These are phyloP conservation scores for Tolypocladium ophioglossoides DNA, from an alignment of 2,329 filamentous ascomycete genomes.

Conservation along the genomic window DNA sequence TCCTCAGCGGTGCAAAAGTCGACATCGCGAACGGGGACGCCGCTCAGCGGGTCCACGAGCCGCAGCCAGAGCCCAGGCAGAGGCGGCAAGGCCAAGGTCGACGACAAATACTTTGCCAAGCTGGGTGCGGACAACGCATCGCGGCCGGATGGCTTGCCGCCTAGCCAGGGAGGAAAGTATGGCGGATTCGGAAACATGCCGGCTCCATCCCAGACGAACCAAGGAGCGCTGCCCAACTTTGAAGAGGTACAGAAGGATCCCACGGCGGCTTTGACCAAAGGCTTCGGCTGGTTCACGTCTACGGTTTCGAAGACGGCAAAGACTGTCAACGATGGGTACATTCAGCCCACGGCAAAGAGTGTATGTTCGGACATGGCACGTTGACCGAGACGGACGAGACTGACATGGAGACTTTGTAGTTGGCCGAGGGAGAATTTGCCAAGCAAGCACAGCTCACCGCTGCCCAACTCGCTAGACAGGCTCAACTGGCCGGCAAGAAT, in stretches of 20 bases:
- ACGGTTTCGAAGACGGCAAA: conserved; percentile 87
- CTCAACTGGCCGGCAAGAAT: conserved; percentile 59
- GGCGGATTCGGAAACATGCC: conserved; percentile 78
- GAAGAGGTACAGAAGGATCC: conserved; percentile 90
- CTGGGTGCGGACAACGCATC: conserved; percentile 76
- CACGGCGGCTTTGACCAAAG: conserved; percentile 76
- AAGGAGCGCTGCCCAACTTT: conserved; percentile 50
- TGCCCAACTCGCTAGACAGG: conserved; percentile 54
- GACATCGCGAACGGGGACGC: conserved; percentile 28
- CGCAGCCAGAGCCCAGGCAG: conserved; percentile 28
- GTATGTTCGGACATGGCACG: conserved; percentile 10
- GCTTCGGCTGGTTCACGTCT: conserved; percentile 87
- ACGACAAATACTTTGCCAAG: conserved; percentile 84
- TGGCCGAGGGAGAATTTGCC: conserved; percentile 71
- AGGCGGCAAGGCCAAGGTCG: conserved; percentile 46
- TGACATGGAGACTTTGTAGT: conserved; percentile 32
- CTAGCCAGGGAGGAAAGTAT: conserved; percentile 88
- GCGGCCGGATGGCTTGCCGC: conserved; percentile 63
- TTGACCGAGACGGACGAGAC: background rate
- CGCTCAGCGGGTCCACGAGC: conserved; percentile 27
- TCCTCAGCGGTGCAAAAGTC: conserved; percentile 23
- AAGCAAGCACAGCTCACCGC: conserved; percentile 52
- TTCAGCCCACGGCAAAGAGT: conserved; percentile 69
- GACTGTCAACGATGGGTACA: conserved; percentile 80
- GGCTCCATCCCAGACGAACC: conserved; percentile 34